Conservation (phyloP, 169 alveolate genomes). For the Plasmodium reichenowi region DNA sequence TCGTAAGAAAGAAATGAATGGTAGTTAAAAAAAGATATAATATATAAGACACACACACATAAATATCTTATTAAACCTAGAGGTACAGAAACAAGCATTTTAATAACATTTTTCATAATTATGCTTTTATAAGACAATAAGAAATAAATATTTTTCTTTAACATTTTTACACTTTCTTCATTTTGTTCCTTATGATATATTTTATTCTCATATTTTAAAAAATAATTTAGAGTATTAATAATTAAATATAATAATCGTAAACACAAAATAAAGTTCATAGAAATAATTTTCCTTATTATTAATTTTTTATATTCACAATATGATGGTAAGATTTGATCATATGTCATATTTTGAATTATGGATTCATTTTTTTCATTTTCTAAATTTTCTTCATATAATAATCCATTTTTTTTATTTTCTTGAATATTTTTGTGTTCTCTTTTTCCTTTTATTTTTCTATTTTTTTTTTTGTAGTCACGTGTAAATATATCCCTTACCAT, state of each 20-base stretch:
- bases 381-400: neutral
- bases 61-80: conserved; percentile 33
- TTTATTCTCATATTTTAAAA: conserved; percentile 6
- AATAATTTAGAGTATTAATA: conserved; percentile 30
- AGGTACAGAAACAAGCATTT: conserved; percentile 44
- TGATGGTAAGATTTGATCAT: too few species aligned
- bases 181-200: neutral
- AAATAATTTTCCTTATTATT: conserved; percentile 27
- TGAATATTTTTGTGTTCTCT: too few species aligned
- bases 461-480: neutral
- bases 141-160: conserved; percentile 4
- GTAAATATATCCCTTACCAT: conserved; percentile 18
- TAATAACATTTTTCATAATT: conserved; percentile 37
- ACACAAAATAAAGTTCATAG: conserved; percentile 15
- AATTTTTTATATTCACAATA: neutral
- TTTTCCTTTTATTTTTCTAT: neutral
- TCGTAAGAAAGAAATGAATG: conserved; percentile 32
- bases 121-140: conserved; percentile 46
- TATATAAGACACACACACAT: conserved; percentile 35
- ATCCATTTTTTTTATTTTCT: too few species aligned
- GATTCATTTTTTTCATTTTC: neutral
- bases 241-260: conserved; percentile 48
- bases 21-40: conserved; percentile 38
- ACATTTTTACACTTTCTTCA: neutral
- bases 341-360: too few species aligned